Evolutionary conservation across 192 early-diverging fungal species (phyloP).

Genomic region (Spinellus fusiger): DNA sequence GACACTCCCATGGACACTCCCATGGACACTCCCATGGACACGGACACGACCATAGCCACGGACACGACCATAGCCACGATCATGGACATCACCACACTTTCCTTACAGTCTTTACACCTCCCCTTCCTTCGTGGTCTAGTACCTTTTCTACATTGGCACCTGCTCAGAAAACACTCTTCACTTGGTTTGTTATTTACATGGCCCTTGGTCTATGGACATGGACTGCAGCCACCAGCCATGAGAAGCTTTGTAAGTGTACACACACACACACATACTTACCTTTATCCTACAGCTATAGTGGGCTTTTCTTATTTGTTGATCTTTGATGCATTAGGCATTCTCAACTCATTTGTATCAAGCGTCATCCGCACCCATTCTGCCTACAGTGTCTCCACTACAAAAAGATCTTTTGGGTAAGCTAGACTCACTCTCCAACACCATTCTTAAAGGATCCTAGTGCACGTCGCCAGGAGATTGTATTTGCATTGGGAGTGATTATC

Average conservation of each 20-base stretch:
- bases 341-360: conserved; percentile 47
- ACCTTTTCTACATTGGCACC: conserved; percentile 36
- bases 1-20: background rate
- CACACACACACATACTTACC: background rate
- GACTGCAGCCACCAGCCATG: conserved; percentile 33
- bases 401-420: conserved; percentile 50
- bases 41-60: conserved; percentile 10
- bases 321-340: conserved; percentile 54
- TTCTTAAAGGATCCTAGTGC: conserved; percentile 19
- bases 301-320: conserved; percentile 45
- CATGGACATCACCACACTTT: conserved; percentile 20
- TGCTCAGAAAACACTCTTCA: conserved; percentile 50
- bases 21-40: conserved; percentile 15
- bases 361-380: conserved; percentile 36
- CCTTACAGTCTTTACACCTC: conserved; percentile 11
- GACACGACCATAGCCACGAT: conserved; percentile 8
- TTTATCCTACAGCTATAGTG: conserved; percentile 28
- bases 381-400: conserved; percentile 38
- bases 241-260: conserved; percentile 38
- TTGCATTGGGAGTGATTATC: conserved; percentile 44
- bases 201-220: conserved; percentile 38
- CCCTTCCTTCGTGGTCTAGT: conserved; percentile 36
- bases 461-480: conserved; percentile 46
- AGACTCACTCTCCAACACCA: background rate
- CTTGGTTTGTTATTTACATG: conserved; percentile 41